These are phyloP conservation scores for Mycena maculata DNA, from an alignment of 768 basidiomycete genomes.

Conservation along the genomic window DNA sequence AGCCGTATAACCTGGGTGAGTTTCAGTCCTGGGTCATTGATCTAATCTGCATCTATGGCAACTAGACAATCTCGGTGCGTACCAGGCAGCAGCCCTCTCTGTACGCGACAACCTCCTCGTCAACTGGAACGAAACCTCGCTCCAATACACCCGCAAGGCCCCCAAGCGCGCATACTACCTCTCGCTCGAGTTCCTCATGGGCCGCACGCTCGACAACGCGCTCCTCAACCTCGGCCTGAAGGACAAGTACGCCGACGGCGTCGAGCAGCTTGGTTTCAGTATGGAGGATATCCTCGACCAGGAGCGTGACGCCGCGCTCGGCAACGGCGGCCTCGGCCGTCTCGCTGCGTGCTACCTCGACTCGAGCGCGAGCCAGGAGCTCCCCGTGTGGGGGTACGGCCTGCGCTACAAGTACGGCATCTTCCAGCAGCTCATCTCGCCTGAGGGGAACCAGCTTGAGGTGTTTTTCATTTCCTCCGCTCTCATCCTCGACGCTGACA, in stretches of 20 bases:
- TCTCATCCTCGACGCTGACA: constrained; percentile 1
- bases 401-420: constrained; percentile 94
- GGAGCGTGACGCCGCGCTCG: constrained; percentile 94
- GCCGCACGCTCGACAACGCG: constrained; percentile 79
- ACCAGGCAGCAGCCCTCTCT: constrained; percentile 91
- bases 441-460: constrained; percentile 86
- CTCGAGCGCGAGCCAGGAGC: constrained; percentile 78
- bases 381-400: constrained; percentile 97
- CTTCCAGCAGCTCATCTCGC: constrained; percentile 93
- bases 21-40: neutral
- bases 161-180: constrained; percentile 96
- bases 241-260: constrained; percentile 73
- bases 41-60: too few species aligned
- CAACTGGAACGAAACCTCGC: constrained; percentile 89
- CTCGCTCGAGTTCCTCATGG: constrained; percentile 93
- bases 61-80: constrained; percentile 88
- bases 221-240: constrained; percentile 85
- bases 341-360: constrained; percentile 98
- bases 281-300: constrained; percentile 88
- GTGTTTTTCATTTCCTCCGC: constrained; percentile 36
- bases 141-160: constrained; percentile 80
- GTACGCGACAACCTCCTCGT: constrained; percentile 90
- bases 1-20: constrained; percentile 86
- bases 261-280: constrained; percentile 86
- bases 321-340: constrained; percentile 95